Evolutionary conservation across 495 filamentous ascomycete species (phyloP), one percentile per base, ranked within the genome.

Genomic region (Hypoxylon perforatum): DNA sequence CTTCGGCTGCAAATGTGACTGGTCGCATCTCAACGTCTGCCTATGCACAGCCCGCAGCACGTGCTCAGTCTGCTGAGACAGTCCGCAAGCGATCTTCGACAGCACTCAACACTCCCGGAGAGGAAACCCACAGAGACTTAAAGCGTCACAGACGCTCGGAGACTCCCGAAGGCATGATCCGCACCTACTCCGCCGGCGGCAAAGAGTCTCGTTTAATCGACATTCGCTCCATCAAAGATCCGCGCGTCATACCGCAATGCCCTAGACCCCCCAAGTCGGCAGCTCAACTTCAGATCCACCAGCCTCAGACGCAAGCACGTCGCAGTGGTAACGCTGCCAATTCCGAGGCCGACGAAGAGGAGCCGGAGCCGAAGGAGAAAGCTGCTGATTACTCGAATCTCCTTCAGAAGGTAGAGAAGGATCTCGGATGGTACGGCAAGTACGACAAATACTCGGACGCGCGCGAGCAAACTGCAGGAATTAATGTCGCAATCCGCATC

Each of bases 351-450:
- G 42, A 46, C 12, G 45, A 48, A 6, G 22, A 48, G 12, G 45
- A 48, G 45, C 45, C 45, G 21, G 46, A 49, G 46, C 25, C 22
- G 23, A 30, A 30, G 11, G 25, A 49, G 46, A 30, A 49, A 4
- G 21, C 22, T 5, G 46, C 12, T 28, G 21, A 30, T 30, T 49
- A 30, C 23, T 21, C 17, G n/a, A 33, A 33, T 1, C 22, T 49
- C 18, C 46, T 30, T 14, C 22, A 49, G 23, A 6, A 23, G 17
- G 8, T 23, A 9, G 45, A 48, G 21, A 48, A 48, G 22, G 46
- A 49, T 15, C 22, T 49, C 9, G 25, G 22, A 22, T 49, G 22
- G 46, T 49, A 49, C n/a, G 22, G 46, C 4, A 49, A 33, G 28
- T 48, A 28, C 45, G 45, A 48, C 22, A 48, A 23, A 1, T 19